Base-by-base conservation (phyloP, 768 basidiomycete species). In the Pulveroboletus sp. region DNA sequence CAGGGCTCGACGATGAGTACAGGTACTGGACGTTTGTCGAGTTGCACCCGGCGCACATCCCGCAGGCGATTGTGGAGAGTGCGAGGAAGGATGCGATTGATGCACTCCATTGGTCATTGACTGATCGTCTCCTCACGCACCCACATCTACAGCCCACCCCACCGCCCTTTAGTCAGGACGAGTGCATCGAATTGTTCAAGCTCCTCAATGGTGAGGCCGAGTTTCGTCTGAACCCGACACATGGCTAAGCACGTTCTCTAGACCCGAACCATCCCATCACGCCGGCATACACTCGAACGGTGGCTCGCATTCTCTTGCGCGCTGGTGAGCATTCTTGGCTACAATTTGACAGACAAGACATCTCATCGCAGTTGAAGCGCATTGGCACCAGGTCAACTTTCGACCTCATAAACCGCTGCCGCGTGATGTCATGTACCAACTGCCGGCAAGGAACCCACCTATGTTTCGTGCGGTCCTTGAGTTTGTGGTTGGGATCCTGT, bases 11-110 rank as follows among this genome's bases (percentile, higher is more conserved):
- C 48, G 75, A 82, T 59, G 86, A 89, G 60, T 88, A 85, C 57
- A 74, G 84, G 47, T 92, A 89, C 60, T 92, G 90, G 90, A 71
- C 80, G 6, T 92, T 83, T 61, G 76, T 92, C 69, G 85, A 89
- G 64, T 69, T 77, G 31, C 88, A 91, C 57, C 89, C 89, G 0
- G 86, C 85, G 0, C 89, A 92, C 63, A 70, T 74, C 8, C 61
- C 75, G 0, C 57, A 35, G n/a, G 58, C n/a, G 30, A 71, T 91
- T 26, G 77, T 83, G 8, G 58, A 68, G 7, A 75, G 73, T 38
- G 82, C 84, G 9, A 76, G 76, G 43, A 67, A 71, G 0, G 89
- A 92, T 56, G 89, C 89, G 1, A 73, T 85, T 59, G 86, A 91
- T 47, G 79, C 80, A 0, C 70, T 92, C 55, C 86, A 80, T 21